Evolutionary conservation across 768 basidiomycete genomes (phyloP).

Genomic region (Pisolithus orientalis): DNA sequence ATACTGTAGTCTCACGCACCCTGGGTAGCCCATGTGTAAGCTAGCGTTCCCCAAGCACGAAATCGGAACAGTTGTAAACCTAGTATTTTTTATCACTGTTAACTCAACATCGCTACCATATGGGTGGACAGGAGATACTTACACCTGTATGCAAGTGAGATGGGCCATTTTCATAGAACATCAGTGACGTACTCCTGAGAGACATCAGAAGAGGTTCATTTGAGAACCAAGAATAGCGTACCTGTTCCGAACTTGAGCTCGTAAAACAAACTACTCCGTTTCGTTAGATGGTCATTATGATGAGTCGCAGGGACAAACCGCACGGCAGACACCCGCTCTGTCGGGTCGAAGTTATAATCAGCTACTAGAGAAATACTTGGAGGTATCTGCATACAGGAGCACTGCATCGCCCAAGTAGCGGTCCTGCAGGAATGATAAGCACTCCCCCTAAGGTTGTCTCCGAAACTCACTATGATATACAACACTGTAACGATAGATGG

Average conservation of each 20-base stretch:
- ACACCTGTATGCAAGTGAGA: slow-evolving; percentile 13
- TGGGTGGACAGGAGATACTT: neutral
- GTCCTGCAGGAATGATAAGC: slow-evolving; percentile 12
- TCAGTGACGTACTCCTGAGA: slow-evolving; percentile 18
- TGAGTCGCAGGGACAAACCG: slow-evolving; percentile 1
- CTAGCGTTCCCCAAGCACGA: slow-evolving; percentile 28
- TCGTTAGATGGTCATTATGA: neutral
- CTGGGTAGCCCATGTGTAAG: slow-evolving; percentile 27
- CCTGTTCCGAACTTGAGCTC: slow-evolving; percentile 10
- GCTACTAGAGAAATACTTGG: neutral
- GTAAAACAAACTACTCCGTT: slow-evolving; percentile 17
- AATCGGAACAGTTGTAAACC: slow-evolving; percentile 24
- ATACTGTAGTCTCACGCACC: slow-evolving; percentile 8
- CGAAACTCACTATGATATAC: slow-evolving; percentile 19
- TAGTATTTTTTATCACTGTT: slow-evolving; percentile 3
- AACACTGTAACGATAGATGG: slow-evolving; percentile 19
- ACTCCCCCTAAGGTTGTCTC: neutral
- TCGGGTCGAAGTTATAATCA: neutral
- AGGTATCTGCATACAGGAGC: slow-evolving; percentile 16
- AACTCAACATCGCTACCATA: neutral
- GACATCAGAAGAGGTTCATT: neutral
- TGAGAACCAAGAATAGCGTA: slow-evolving; percentile 1
- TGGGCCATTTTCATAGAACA: neutral
- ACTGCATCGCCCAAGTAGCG: slow-evolving; percentile 27
- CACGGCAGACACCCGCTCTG: slow-evolving; percentile 17